Evolutionary conservation across 164 flowering plant species (phyloP), one percentile per base, ranked within the genome.

Genomic region (Annona squamosa): DNA sequence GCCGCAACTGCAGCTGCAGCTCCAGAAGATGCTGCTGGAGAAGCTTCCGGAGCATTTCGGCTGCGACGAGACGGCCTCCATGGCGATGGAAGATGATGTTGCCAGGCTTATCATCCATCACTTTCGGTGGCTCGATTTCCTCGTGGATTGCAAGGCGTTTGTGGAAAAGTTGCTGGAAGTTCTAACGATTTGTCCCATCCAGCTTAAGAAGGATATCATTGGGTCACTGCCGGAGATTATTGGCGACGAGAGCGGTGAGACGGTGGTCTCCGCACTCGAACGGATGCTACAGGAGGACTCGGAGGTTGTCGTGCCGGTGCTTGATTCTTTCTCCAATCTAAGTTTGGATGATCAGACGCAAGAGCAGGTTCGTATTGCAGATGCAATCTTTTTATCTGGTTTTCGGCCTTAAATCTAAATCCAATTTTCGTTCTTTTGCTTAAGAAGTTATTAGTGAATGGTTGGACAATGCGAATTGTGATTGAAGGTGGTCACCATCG

Each of bases 191-290:
- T 84, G 89, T 67, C 97, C 98, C 19, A 5, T 82, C 10, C 76
- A 81, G 72, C 75, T 93, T 48, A 93, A 91, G 87, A 90, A 88
- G 67, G 98, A 93, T 83, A 91, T 93, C 3, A 89, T 93, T 72
- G 98, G 91, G 26, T 90, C 97, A 2, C 76, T 93, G 74, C 95
- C 98, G 0, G 98, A 93, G 86, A 88, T 93, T 5, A 75, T 93
- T 57, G 98, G 92, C 4, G 92, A 88, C 75, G 84, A 84, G 75
- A 79, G 76, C 67, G 82, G 83, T 71, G 83, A 77, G 73, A 72
- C 77, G 48, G 84, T 91, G 47, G 80, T 93, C 45, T 79, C 79
- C 70, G 82, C 85, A 26, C 89, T 91, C 13, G 87, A 86, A 62
- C 76, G 73, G 74, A 81, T 93, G 93, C 85, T 93, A 67, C 85